A percentile compares a stretch with the other conserved stretches of the same genome.
Evolutionary conservation across 164 flowering plant species (phyloP).

Genomic region (grape (Vitis vinifera)): DNA sequence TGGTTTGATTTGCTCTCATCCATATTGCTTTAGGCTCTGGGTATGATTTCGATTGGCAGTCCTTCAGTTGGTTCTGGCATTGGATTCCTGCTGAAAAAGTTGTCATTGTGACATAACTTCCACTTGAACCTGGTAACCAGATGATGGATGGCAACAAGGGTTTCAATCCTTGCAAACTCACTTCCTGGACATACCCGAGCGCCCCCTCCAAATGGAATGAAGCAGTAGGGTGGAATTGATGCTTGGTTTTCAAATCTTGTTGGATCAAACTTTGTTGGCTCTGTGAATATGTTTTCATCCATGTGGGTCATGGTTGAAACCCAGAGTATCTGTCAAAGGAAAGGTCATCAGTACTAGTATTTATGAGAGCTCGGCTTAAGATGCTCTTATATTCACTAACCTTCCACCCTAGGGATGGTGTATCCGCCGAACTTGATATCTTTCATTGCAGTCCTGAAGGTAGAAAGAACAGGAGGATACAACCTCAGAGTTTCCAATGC

Average conservation of each 20-base stretch:
- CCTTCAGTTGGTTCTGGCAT: constrained; percentile 40
- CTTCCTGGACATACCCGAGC: constrained; percentile 64
- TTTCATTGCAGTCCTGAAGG: too few relatives aligned
- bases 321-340: constrained; percentile 48
- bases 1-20: too few relatives aligned
- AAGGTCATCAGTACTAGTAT: background rate
- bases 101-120: constrained; percentile 36
- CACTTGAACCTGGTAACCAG: constrained; percentile 62
- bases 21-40: constrained; percentile 9
- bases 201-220: constrained; percentile 68
- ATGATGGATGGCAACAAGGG: constrained; percentile 39
- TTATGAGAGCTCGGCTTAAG: too few relatives aligned
- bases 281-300: constrained; percentile 50
- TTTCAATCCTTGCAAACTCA: constrained; percentile 66
- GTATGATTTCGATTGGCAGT: constrained; percentile 33
- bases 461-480: too few relatives aligned
- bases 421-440: too few relatives aligned
- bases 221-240: constrained; percentile 51
- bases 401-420: too few relatives aligned
- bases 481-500: constrained; percentile 1
- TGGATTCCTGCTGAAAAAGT: constrained; percentile 36
- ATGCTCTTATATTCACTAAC: too few relatives aligned
- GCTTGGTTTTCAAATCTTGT: constrained; percentile 50
- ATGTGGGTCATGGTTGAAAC: constrained; percentile 48
- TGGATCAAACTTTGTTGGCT: constrained; percentile 67